Percentiles rank a stretch among this genome's conserved stretches.
phyloP scores from a whole-genome alignment of 1,284 basidiomycete species.

The Ustilago hordei region DNA sequence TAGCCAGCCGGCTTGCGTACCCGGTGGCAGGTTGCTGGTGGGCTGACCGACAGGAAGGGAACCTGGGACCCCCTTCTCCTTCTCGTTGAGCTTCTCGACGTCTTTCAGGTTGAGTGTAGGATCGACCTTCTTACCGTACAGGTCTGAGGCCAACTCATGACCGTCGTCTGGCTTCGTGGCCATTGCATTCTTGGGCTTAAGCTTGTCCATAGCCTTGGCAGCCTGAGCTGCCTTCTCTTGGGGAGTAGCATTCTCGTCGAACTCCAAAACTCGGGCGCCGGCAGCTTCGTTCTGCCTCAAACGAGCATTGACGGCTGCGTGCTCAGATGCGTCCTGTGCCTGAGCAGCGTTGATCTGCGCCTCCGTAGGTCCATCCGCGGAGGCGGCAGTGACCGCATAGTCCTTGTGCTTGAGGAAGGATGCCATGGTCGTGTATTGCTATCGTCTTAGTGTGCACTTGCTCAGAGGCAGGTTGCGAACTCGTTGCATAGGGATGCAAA shows the following conservation, averaged over 20 bases:
- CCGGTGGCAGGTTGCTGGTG: conserved; percentile 50
- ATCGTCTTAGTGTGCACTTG: background rate
- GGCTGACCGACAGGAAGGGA: conserved; percentile 56
- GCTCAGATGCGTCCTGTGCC: conserved; percentile 46
- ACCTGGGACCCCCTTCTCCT: conserved; percentile 53
- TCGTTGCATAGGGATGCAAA: conserved; percentile 14
- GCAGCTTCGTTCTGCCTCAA: conserved; percentile 50
- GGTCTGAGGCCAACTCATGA: conserved; percentile 53
- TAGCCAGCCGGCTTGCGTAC: conserved; percentile 62
- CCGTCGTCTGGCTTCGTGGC: conserved; percentile 25
- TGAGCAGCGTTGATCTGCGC: conserved; percentile 44
- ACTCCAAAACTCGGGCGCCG: conserved; percentile 60
- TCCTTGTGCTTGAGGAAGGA: conserved; percentile 43
- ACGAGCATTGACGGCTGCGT: conserved; percentile 34
- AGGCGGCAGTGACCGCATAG: conserved; percentile 23
- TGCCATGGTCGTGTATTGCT: conserved; percentile 23
- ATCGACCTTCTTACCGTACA: conserved; percentile 57
- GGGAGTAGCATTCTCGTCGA: conserved; percentile 64
- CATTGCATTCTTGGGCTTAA: conserved; percentile 52
- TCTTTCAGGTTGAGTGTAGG: conserved; percentile 60
- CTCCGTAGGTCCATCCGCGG: conserved; percentile 19
- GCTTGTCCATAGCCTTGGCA: conserved; percentile 42
- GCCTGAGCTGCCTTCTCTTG: conserved; percentile 63
- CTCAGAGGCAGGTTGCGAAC: background rate
- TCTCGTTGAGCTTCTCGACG: conserved; percentile 58